Percentiles rank a stretch among this genome's conserved stretches.
These are phyloP conservation scores for Thielaviopsis musarum DNA, from an alignment of 2,329 filamentous ascomycete genomes.

Conservation along the genomic window DNA sequence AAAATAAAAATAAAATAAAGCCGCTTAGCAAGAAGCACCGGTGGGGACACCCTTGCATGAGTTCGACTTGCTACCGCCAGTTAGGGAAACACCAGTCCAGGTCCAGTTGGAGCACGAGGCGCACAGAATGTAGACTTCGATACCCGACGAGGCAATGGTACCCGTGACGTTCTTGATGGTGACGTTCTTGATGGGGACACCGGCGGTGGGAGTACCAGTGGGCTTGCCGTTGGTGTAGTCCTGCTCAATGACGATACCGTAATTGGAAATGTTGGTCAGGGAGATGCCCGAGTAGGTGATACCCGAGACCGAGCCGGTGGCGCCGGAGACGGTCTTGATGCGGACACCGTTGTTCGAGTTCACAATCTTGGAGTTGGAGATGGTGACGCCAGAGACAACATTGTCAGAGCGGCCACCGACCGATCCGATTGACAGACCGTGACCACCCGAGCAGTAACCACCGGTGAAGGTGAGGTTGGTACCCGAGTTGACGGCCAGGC, in stretches of 20 bases:
- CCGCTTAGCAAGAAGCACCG: constrained; percentile 8
- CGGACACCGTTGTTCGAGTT: constrained; percentile 36
- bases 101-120: constrained; percentile 34
- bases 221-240: constrained; percentile 32
- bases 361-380: constrained; percentile 31
- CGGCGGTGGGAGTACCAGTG: constrained; percentile 26
- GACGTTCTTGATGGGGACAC: constrained; percentile 37
- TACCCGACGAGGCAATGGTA: constrained; percentile 23
- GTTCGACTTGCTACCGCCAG: constrained; percentile 29
- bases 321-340: constrained; percentile 32
- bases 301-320: constrained; percentile 27
- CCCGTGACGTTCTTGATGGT: constrained; percentile 27
- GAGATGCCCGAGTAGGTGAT: constrained; percentile 28
- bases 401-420: constrained; percentile 34
- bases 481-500: constrained; percentile 39
- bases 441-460: constrained; percentile 27
- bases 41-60: constrained; percentile 17
- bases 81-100: constrained; percentile 31
- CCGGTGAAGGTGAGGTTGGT: constrained; percentile 29
- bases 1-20: no score
- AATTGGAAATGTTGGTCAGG: constrained; percentile 25
- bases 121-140: constrained; percentile 35
- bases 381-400: constrained; percentile 31
- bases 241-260: constrained; percentile 24
- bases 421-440: constrained; percentile 27